Evolutionary conservation across 768 basidiomycete species (phyloP).

Genomic region (Rhodotorula toruloides): DNA sequence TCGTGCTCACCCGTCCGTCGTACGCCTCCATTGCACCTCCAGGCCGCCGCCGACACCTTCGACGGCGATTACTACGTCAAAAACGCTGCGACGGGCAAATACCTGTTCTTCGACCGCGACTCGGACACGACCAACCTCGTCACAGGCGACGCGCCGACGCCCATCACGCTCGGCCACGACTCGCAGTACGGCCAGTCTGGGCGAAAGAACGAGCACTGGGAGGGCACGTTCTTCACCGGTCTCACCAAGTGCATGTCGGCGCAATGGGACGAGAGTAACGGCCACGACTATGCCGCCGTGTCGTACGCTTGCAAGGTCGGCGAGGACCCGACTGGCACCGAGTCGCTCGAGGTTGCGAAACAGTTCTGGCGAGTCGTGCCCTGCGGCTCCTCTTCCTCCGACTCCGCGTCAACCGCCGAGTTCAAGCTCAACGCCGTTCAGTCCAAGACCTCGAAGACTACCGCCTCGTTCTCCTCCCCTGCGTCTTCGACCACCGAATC

Average conservation of each 20-base stretch:
- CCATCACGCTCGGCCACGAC: conserved; percentile 19
- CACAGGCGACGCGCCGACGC: conserved; percentile 6
- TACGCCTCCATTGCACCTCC: background rate
- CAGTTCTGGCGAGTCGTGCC: conserved; percentile 29
- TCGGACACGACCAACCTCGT: conserved; percentile 31
- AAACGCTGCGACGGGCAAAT: conserved; percentile 30
- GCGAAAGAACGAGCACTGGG: background rate
- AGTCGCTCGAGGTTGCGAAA: conserved; percentile 29
- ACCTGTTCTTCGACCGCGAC: conserved; percentile 32
- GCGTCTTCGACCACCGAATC: background rate
- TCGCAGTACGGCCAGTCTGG: conserved; percentile 24
- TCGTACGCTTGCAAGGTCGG: conserved; percentile 35
- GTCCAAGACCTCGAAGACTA: background rate
- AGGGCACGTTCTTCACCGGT: conserved; percentile 12
- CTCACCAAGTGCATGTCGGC: conserved; percentile 16
- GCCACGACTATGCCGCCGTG: conserved; percentile 21
- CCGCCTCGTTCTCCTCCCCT: background rate
- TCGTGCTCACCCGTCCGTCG: background rate
- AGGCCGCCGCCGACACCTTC: conserved; percentile 21
- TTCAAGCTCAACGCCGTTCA: background rate
- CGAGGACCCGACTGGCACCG: conserved; percentile 5
- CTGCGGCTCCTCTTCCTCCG: conserved; percentile 9
- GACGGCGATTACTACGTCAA: conserved; percentile 28
- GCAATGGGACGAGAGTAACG: conserved; percentile 21
- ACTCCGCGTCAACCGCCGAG: background rate